A percentile compares a stretch with the other conserved stretches of the same genome.
These are phyloP conservation scores for Lophiostoma macrostomum DNA, from an alignment of 495 filamentous ascomycete genomes.

Conservation along the genomic window DNA sequence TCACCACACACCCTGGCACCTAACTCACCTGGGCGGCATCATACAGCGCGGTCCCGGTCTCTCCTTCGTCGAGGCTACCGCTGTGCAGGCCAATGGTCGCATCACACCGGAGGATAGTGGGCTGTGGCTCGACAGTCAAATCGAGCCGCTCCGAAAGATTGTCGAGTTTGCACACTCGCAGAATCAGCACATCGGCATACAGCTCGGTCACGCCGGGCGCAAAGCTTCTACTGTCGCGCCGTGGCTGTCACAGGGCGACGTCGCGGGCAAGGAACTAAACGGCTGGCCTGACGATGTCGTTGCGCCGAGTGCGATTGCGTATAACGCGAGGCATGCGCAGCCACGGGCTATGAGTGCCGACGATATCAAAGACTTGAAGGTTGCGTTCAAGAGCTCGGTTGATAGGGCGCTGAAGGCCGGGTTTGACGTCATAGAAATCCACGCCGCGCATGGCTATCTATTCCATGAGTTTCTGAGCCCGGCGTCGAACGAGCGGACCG, in stretches of 20 bases:
- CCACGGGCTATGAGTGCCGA: constrained; percentile 58
- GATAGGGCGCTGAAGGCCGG: constrained; percentile 62
- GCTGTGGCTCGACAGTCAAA: constrained; percentile 68
- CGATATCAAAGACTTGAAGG: constrained; percentile 62
- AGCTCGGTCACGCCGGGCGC: constrained; percentile 71
- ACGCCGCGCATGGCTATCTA: constrained; percentile 44
- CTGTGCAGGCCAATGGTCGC: constrained; percentile 64
- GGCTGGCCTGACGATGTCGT: constrained; percentile 70
- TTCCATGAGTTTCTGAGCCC: constrained; percentile 40
- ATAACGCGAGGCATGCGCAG: constrained; percentile 45
- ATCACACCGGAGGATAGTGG: constrained; percentile 69
- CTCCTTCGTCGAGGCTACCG: constrained; percentile 66
- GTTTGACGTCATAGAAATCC: constrained; percentile 59
- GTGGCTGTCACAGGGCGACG: constrained; percentile 52
- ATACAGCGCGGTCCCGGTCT: constrained; percentile 62
- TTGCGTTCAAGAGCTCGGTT: constrained; percentile 59
- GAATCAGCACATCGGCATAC: constrained; percentile 65
- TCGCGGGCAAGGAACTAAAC: constrained; percentile 45
- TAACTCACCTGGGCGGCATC: constrained; percentile 61
- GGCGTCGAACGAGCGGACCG: constrained; percentile 43
- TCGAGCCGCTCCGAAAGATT: constrained; percentile 59
- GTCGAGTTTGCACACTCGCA: constrained; percentile 61
- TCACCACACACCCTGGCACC: constrained; percentile 67
- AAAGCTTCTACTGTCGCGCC: constrained; percentile 65
- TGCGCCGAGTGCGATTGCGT: constrained; percentile 53